Conservation (phyloP, 2,329 filamentous ascomycete genomes). For the Talaromyces sp. region DNA sequence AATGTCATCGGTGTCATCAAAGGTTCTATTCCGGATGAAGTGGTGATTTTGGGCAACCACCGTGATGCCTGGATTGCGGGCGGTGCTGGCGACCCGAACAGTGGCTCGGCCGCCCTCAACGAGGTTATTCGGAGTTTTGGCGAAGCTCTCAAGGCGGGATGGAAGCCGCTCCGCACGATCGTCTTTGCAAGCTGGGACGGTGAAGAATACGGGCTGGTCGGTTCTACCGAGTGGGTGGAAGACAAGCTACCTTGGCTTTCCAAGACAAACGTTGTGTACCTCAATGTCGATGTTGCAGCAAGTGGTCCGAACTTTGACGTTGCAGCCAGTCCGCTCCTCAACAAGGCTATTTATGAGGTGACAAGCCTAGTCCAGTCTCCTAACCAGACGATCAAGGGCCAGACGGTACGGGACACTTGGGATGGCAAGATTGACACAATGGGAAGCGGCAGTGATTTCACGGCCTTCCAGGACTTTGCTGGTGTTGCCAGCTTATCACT, state of each 20-base stretch:
- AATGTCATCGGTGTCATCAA: constrained; percentile 91
- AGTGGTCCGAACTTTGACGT: constrained; percentile 59
- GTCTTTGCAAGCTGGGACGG: constrained; percentile 85
- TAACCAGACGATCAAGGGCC: constrained; percentile 66
- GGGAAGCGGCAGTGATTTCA: constrained; percentile 70
- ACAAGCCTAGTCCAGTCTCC: constrained; percentile 61
- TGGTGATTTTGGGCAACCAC: constrained; percentile 87
- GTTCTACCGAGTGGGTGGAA: constrained; percentile 90
- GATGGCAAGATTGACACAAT: constrained; percentile 58
- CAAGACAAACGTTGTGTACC: constrained; percentile 68
- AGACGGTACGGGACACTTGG: constrained; percentile 68
- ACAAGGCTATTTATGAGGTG: constrained; percentile 65
- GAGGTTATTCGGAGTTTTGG: constrained; percentile 74
- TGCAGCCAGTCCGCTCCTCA: constrained; percentile 68
- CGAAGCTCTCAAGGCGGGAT: constrained; percentile 64
- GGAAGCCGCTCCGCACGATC: constrained; percentile 83
- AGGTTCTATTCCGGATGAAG: constrained; percentile 76
- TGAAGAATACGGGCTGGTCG: constrained; percentile 80
- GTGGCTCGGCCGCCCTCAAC: constrained; percentile 72
- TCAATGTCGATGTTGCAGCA: constrained; percentile 78
- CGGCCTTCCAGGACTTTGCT: constrained; percentile 68
- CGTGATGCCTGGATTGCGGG: constrained; percentile 85
- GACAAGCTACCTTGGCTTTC: constrained; percentile 79
- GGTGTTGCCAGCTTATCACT: constrained; percentile 63
- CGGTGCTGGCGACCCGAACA: constrained; percentile 79